Base-by-base conservation (phyloP, 192 early-diverging fungal species). In the Coemansia sp. region DNA sequence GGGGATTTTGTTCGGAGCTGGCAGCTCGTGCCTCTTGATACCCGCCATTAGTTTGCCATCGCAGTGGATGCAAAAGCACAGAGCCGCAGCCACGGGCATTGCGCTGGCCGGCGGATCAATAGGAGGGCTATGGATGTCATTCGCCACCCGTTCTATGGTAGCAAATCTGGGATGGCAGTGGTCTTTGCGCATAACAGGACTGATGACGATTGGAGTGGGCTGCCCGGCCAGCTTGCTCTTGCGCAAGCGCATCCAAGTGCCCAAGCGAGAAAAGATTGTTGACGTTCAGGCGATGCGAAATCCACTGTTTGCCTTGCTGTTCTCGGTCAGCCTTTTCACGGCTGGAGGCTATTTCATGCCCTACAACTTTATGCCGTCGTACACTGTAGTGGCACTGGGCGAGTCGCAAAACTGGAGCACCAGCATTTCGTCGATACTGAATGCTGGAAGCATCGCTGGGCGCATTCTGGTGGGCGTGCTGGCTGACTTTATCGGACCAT, bases 1-100 rank as follows among this genome's bases (percentile, higher is more conserved):
- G 64, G 89, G 90, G 2, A 62, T 92, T 7, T 52, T 95, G 56
- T 90, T 88, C 76, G 93, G 92, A 8, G 60, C 88, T 14, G 87
- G 88, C 9, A 76, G 79, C 5, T 85, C 85, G 7, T 65, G 91
- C 26, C 45, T 88, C 5, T 86, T 87, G 58, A 84, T 89, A 35
- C 88, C 89, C 0, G 78, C 85, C 13, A 82, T 92, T 21, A 84
- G 84, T 31, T 75, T 90, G 11, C 83, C 87, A 7, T 69, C 82
- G 3, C 90, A 93, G 57, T 95, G 89, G 89, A 92, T 91, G 69
- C 65, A 69, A 23, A 85, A 85, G 52, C 72, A 85, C 35, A 79
- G 90, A 9, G 87, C 88, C 0, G 42, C 92, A n/a, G 93, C 91
- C 1, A 83, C 87, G 13, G 93, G 93, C 3, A 56, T 91, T 31